phyloP scores from a whole-genome alignment of 2,329 filamentous ascomycete species.

The Sporothrix euskadiensis region DNA sequence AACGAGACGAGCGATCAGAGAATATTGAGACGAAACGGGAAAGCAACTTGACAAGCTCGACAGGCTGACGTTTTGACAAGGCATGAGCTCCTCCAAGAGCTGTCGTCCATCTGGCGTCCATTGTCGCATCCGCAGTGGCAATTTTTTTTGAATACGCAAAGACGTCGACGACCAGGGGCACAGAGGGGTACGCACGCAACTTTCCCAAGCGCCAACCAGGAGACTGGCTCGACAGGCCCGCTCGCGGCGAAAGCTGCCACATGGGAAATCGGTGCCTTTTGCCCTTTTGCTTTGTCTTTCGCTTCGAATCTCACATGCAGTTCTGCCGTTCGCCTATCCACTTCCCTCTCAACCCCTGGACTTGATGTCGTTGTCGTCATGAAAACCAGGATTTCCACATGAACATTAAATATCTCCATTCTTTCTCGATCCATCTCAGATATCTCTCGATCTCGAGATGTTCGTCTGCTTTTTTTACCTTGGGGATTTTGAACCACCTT shows the following conservation, averaged over 20 bases:
- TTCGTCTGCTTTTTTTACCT: background rate
- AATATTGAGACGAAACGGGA: background rate
- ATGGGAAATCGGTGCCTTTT: background rate
- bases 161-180: conserved; percentile 6
- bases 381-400: background rate
- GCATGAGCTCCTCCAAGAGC: background rate
- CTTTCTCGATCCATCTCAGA: background rate
- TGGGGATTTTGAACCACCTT: background rate
- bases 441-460: background rate
- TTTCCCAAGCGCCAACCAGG: background rate
- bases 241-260: background rate
- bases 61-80: background rate
- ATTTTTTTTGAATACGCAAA: background rate
- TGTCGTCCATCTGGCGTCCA: background rate
- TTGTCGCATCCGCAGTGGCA: background rate
- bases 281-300: background rate
- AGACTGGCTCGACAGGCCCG: background rate
- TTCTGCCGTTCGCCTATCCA: background rate
- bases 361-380: background rate
- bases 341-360: background rate
- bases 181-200: background rate
- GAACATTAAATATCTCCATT: background rate
- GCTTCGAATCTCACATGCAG: background rate
- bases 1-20: background rate
- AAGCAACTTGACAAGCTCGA: background rate